These are phyloP conservation scores for Boletus rex-veris DNA, from an alignment of 768 basidiomycete genomes.

Conservation along the genomic window DNA sequence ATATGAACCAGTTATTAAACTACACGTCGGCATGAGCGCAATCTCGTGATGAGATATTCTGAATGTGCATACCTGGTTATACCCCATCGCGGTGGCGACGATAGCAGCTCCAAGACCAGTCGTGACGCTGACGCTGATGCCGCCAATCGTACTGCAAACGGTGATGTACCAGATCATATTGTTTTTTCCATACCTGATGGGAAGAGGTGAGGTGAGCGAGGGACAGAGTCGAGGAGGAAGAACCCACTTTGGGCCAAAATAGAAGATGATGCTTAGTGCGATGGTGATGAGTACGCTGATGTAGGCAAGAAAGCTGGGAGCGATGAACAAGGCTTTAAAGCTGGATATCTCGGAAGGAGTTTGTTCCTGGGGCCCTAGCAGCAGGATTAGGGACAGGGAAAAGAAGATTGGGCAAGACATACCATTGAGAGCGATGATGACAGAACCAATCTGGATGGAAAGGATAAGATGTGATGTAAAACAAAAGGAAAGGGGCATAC, in stretches of 20 bases:
- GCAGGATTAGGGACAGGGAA: slow-evolving; percentile 1
- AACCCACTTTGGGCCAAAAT: slow-evolving; percentile 72
- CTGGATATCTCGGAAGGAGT: slow-evolving; percentile 64
- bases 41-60: neutral
- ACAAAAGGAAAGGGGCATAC: slow-evolving; percentile 42
- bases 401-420: slow-evolving; percentile 6
- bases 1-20: slow-evolving; percentile 92
- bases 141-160: slow-evolving; percentile 96
- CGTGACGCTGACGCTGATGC: slow-evolving; percentile 90
- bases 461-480: neutral
- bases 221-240: neutral
- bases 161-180: slow-evolving; percentile 95
- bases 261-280: slow-evolving; percentile 72
- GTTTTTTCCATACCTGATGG: slow-evolving; percentile 72
- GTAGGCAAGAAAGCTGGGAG: slow-evolving; percentile 79
- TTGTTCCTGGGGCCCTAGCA: slow-evolving; percentile 61
- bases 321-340: slow-evolving; percentile 78
- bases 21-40: slow-evolving; percentile 29
- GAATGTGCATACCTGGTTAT: slow-evolving; percentile 61
- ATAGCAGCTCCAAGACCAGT: slow-evolving; percentile 92
- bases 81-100: slow-evolving; percentile 68
- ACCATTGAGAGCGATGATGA: slow-evolving; percentile 90
- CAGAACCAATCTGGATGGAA: slow-evolving; percentile 63
- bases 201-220: slow-evolving; percentile 1
- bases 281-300: slow-evolving; percentile 58